phyloP scores from a whole-genome alignment of 108 stramenopile species.

The Aurantiochytrium sp. region DNA sequence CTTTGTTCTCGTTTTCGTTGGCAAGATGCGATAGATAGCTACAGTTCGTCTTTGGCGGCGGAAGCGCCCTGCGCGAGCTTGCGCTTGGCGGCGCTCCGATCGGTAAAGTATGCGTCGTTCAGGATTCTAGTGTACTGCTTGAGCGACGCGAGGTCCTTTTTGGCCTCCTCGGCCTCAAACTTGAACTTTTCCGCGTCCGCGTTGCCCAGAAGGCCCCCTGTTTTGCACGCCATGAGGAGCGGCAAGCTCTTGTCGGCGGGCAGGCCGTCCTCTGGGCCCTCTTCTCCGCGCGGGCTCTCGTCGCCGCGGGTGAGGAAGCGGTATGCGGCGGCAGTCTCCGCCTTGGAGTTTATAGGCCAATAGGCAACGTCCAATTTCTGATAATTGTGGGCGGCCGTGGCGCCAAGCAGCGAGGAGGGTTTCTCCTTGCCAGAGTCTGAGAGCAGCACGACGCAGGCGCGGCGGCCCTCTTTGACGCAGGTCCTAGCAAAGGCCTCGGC shows the following conservation, averaged over 20 bases:
- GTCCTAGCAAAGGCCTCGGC: neutral
- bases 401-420: neutral
- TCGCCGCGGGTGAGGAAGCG: neutral
- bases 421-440: neutral
- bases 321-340: neutral
- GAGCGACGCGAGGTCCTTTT: neutral
- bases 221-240: neutral
- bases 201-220: neutral
- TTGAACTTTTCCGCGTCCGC: neutral
- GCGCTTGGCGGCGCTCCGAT: conserved; percentile 14
- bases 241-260: neutral
- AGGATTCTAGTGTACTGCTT: neutral
- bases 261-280: neutral
- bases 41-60: neutral
- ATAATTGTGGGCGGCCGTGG: neutral
- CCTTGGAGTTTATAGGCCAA: neutral
- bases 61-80: neutral
- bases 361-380: neutral
- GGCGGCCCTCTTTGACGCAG: neutral
- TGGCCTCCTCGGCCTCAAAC: neutral
- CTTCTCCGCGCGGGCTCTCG: neutral
- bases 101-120: neutral
- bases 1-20: too few relatives aligned
- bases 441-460: neutral
- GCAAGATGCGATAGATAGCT: too few relatives aligned